A percentile compares a stretch with the other conserved stretches of the same genome.
phyloP scores from a whole-genome alignment of 2,329 filamentous ascomycete genomes.

The Fonsecaea erecta region DNA sequence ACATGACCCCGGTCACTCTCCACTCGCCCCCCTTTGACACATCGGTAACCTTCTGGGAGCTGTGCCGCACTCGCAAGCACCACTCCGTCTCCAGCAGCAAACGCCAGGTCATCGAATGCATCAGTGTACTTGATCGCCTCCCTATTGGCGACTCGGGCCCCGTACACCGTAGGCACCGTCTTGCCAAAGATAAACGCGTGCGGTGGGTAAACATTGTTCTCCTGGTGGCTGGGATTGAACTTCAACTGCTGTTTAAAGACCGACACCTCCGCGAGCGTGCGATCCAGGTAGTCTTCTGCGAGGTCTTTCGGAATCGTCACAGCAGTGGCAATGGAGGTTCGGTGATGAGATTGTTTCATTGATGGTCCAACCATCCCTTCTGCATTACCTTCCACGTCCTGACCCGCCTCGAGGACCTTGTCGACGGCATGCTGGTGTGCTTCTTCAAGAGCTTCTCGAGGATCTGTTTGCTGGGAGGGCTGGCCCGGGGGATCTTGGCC shows the following conservation, averaged over 20 bases:
- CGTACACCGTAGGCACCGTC: slow-evolving; percentile 81
- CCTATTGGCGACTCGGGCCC: slow-evolving; percentile 71
- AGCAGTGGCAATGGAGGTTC: slow-evolving; percentile 43
- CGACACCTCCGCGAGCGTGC: slow-evolving; percentile 72
- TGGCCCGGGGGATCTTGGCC: slow-evolving; percentile 8
- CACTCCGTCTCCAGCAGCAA: slow-evolving; percentile 86
- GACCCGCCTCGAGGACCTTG: slow-evolving; percentile 38
- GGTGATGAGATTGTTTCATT: slow-evolving; percentile 27
- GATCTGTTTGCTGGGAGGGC: neutral
- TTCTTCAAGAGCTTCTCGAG: slow-evolving; percentile 9
- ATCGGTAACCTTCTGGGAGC: slow-evolving; percentile 77
- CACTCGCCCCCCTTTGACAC: slow-evolving; percentile 74
- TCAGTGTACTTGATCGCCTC: slow-evolving; percentile 77
- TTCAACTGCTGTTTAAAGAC: slow-evolving; percentile 76
- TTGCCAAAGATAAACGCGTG: slow-evolving; percentile 85
- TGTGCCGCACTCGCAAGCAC: slow-evolving; percentile 84
- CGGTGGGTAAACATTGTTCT: slow-evolving; percentile 78
- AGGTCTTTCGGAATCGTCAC: slow-evolving; percentile 59
- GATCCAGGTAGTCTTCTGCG: slow-evolving; percentile 70
- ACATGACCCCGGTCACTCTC: slow-evolving; percentile 85
- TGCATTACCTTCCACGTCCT: slow-evolving; percentile 26
- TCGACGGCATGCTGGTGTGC: slow-evolving; percentile 39
- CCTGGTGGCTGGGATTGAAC: slow-evolving; percentile 63
- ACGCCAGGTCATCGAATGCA: slow-evolving; percentile 83
- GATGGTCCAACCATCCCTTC: slow-evolving; percentile 30